Percentiles rank a stretch among this genome's conserved stretches.
Evolutionary conservation across 768 basidiomycete genomes (phyloP).

Genomic region (Grammothele lineata): DNA sequence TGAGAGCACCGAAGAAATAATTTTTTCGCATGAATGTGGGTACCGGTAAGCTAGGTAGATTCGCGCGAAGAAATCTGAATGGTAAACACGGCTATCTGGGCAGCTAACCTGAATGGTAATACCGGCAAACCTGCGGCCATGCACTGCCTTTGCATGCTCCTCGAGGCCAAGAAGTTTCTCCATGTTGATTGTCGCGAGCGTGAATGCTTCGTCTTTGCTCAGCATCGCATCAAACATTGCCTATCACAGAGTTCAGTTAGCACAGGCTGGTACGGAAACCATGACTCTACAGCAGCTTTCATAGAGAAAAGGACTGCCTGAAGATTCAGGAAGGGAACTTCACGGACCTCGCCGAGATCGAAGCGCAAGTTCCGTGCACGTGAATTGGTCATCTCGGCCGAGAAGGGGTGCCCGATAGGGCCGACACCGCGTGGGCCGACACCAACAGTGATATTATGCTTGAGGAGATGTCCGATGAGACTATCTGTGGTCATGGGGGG

Average conservation of each 20-base stretch:
- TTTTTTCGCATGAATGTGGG: too few species aligned
- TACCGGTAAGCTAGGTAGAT: too few species aligned
- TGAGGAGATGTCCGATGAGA: conserved; percentile 46
- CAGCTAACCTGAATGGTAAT: too few species aligned
- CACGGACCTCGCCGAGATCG: conserved; percentile 42
- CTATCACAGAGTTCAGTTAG: neutral
- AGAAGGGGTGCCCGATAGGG: conserved; percentile 2
- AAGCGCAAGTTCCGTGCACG: conserved; percentile 27
- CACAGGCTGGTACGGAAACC: neutral
- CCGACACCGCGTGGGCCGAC: conserved; percentile 37
- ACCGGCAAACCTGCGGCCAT: too few species aligned
- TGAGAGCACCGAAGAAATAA: too few species aligned
- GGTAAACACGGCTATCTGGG: too few species aligned
- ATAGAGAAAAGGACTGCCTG: too few species aligned
- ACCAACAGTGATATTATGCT: conserved; percentile 60
- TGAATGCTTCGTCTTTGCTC: conserved; percentile 42
- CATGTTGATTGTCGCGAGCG: conserved; percentile 50
- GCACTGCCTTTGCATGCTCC: conserved; percentile 5
- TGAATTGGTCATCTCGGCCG: conserved; percentile 20
- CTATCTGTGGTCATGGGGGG: conserved; percentile 59
- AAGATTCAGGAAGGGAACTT: neutral
- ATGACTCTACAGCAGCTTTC: too few species aligned
- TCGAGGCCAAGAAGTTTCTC: conserved; percentile 45
- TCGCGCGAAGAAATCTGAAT: too few species aligned
- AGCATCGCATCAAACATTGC: conserved; percentile 8